Evolutionary conservation across 176 grass and related monocot species (phyloP).

Genomic region (Typha latifolia): DNA sequence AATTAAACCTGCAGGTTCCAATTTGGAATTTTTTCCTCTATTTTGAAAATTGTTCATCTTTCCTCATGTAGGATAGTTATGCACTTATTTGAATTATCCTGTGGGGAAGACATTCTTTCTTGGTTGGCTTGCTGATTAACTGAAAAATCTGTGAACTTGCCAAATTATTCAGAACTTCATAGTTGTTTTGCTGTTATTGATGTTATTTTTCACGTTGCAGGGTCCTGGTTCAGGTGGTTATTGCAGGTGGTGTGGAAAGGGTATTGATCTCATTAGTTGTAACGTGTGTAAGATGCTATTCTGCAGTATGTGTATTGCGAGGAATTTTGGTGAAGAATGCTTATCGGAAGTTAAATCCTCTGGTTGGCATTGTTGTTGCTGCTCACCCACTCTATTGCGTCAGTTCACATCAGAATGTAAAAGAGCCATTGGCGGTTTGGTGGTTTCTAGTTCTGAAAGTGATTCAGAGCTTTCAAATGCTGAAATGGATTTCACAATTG

Average conservation of each 20-base stretch:
- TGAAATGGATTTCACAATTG: conserved; percentile 33
- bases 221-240: conserved; percentile 47
- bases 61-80: background rate
- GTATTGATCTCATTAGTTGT: conserved; percentile 68
- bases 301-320: conserved; percentile 55
- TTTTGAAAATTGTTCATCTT: too few species aligned
- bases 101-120: background rate
- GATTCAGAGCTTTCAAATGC: conserved; percentile 40
- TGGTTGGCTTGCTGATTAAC: background rate
- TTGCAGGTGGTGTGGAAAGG: conserved; percentile 84
- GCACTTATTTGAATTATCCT: background rate
- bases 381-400: conserved; percentile 56
- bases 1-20: too few species aligned
- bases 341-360: conserved; percentile 48
- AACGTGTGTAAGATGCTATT: conserved; percentile 79
- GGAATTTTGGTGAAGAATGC: conserved; percentile 75
- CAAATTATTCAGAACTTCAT: background rate
- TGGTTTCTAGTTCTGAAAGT: conserved; percentile 62
- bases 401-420: conserved; percentile 67
- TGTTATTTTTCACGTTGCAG: background rate
- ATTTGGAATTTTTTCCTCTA: too few species aligned
- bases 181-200: background rate
- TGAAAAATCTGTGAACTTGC: background rate
- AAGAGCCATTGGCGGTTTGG: conserved; percentile 37
- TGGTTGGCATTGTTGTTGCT: conserved; percentile 84